phyloP scores from a whole-genome alignment of 176 grass and related monocot genomes.

The Ampelocalamus luodianensis region DNA sequence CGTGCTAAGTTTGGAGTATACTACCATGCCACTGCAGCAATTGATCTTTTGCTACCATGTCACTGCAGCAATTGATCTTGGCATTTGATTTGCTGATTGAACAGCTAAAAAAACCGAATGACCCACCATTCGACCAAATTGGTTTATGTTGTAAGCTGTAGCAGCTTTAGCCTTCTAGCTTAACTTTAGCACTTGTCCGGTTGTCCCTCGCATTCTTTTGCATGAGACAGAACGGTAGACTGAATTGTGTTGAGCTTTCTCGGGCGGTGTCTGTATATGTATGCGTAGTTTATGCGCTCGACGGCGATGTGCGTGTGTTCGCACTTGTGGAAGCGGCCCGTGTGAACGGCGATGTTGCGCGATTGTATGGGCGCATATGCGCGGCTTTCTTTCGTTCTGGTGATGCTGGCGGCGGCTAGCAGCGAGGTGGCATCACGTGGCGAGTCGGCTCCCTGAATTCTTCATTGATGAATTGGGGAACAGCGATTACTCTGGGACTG shows the following conservation, averaged over 20 bases:
- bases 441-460: not conserved
- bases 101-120: not conserved
- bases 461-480: too few relatives aligned
- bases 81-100: not conserved
- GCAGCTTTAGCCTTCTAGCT: not conserved
- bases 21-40: too few relatives aligned
- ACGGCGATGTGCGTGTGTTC: slow-evolving; percentile 28
- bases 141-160: not conserved
- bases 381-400: not conserved
- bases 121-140: too few relatives aligned
- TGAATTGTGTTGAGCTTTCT: not conserved
- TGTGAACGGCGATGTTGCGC: slow-evolving; percentile 19
- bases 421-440: not conserved
- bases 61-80: not conserved
- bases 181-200: not conserved
- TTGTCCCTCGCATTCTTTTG: not conserved
- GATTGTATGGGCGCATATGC: not conserved
- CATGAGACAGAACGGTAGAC: not conserved
- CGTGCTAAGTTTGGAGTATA: not conserved
- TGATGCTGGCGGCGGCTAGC: slow-evolving; percentile 13
- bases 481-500: not conserved
- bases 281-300: not conserved
- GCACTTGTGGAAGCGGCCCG: not conserved
- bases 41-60: too few relatives aligned
- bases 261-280: not conserved